These are phyloP conservation scores for Pseudevernia furfuracea DNA, from an alignment of 495 filamentous ascomycete genomes.

Conservation along the genomic window DNA sequence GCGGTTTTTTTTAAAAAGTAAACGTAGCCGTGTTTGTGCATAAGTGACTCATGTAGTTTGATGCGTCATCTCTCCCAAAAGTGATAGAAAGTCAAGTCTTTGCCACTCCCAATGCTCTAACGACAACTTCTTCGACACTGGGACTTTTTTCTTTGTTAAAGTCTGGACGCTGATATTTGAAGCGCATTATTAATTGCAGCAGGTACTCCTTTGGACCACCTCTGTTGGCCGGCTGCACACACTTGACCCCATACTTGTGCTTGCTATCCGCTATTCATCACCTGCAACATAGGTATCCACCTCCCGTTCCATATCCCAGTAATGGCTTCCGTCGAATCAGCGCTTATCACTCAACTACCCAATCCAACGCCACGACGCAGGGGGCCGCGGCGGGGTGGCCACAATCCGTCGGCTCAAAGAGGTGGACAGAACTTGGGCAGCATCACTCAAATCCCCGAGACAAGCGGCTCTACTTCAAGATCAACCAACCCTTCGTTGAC, in stretches of 20 bases:
- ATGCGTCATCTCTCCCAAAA: background rate
- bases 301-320: background rate
- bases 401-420: background rate
- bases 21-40: no score
- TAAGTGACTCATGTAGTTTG: constrained; percentile 7
- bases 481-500: constrained; percentile 6
- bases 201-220: background rate
- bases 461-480: background rate
- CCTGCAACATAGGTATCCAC: background rate
- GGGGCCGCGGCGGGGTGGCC: constrained; percentile 4
- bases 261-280: background rate
- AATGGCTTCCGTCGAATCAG: constrained; percentile 17
- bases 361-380: background rate
- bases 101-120: background rate
- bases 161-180: constrained; percentile 13
- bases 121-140: background rate
- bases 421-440: background rate
- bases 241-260: background rate
- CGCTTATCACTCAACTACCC: background rate
- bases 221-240: background rate
- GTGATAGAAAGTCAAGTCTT: background rate
- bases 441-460: background rate
- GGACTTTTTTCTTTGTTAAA: background rate
- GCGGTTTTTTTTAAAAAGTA: background rate
- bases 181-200: constrained; percentile 4